Base-by-base conservation (phyloP, 306 rosid species). In the Sicyos edulis region DNA sequence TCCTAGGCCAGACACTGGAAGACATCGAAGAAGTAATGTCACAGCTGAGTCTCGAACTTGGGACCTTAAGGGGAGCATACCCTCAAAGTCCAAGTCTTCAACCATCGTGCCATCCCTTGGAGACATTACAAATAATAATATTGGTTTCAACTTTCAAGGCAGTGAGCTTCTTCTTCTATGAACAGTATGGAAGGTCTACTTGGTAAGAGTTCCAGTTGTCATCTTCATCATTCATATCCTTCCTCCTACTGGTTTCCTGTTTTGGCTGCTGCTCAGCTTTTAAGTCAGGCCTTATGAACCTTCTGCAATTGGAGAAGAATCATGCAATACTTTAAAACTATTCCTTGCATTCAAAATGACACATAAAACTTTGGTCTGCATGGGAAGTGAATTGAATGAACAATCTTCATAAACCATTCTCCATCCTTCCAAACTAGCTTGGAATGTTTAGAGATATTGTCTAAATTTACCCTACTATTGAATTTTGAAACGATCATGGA, bases 131-230 rank as follows among this genome's bases (percentile, higher is more conserved):
- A 32, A 32, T 32, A 32, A 32, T 32, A 19, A 65, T 20, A 17
- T 44, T 44, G 14, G 54, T 26, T 40, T 34, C 49, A 2, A 14
- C 21, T 62, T 34, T 44, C 26, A 45, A 66, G 72, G 32, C 20
- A 44, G 71, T 12, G 54, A 22, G 13, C 44, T 59, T 59, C 24
- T 59, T 59, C 24, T 34, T 63, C 52, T 24, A 56, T 56, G 73
- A 42, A 60, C 66, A 44, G 56, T 72, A 82, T 19, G 85, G 85
- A 76, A 78, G 78, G 34, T 78, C 76, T 66, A 82, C 83, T 29
- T 82, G 65, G 56, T 29, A 76, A 21, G 47, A 32, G 24, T 76
- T 83, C 83, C 83, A 79, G 60, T 82, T 78, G 66, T 82, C 85
- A 9, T 75, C 80, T 29, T 61, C 76, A 20, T 49, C 58, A 4